A percentile compares a stretch with the other conserved stretches of the same genome.
Evolutionary conservation across 331 rosid species (phyloP).

Genomic region (Malus hybrid): DNA sequence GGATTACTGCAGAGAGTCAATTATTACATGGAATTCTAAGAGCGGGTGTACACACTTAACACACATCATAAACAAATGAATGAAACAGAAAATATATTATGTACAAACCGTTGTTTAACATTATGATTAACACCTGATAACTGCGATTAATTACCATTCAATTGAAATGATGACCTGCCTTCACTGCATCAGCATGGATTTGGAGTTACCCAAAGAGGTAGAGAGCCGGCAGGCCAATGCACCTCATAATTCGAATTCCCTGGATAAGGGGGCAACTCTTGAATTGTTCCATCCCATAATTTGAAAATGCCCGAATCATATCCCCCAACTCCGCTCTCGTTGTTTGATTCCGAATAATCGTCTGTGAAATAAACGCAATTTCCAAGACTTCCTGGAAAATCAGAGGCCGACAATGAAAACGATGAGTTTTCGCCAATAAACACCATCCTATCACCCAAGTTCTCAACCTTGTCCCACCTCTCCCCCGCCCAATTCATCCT

Average conservation of each 20-base stretch:
- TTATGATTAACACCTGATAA: not conserved
- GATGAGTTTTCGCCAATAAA: slow-evolving; percentile 62
- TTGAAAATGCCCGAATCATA: slow-evolving; percentile 58
- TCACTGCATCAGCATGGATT: slow-evolving; percentile 38
- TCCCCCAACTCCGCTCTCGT: slow-evolving; percentile 38
- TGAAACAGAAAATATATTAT: not conserved
- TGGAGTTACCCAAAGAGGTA: slow-evolving; percentile 66
- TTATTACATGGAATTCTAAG: not conserved
- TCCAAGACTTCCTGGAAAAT: slow-evolving; percentile 38
- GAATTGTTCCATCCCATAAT: slow-evolving; percentile 31
- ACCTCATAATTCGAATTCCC: slow-evolving; percentile 22
- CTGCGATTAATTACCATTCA: not conserved
- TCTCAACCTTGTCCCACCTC: slow-evolving; percentile 38
- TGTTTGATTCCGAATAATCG: slow-evolving; percentile 51
- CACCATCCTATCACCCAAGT: slow-evolving; percentile 44
- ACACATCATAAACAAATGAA: not conserved
- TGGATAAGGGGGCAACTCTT: slow-evolving; percentile 40
- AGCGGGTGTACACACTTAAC: not conserved
- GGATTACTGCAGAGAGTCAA: not conserved
- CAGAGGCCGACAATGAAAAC: slow-evolving; percentile 37
- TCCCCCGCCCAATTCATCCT: slow-evolving; percentile 41
- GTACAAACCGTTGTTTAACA: not conserved
- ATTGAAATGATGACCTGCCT: not conserved
- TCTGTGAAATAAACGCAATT: slow-evolving; percentile 58
- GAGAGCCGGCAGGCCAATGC: slow-evolving; percentile 32